Evolutionary conservation across 441 rosid genomes (phyloP), one percentile per base, ranked within the genome.

Genomic region (Gossypium davidsonii): DNA sequence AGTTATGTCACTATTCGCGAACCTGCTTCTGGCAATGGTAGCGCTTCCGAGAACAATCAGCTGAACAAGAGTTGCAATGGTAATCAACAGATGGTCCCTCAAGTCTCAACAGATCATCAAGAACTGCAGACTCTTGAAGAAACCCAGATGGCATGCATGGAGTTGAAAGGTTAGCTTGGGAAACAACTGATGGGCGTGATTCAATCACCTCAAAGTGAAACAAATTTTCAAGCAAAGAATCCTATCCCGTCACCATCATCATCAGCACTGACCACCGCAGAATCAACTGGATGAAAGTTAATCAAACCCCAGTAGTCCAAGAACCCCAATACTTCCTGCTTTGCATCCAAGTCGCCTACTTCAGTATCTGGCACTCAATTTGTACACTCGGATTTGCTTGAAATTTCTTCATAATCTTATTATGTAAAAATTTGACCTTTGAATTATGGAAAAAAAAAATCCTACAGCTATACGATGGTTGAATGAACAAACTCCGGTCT

Each of bases 1-100:
- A 67, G 57, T 31, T 72, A 79, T 5, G 70, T 61, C 80, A 80
- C 81, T 70, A 73, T 53, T 53, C 58, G 18, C 25, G 18, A 53
- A 95, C 99, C 98, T 95, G 93, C 82, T 86, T 94, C 74, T 90
- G 99, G 82, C 99, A 94, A 82, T 94, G 98, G 87, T 90, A 94
- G 72, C 97, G 99, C 78, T 90, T 95, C 81, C 96, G 88, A 66
- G 99, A 90, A 83, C 99, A 95, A 82, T 95, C 99, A 68, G 96
- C 91, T 23, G 99, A 91, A 80, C 98, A 92, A 75, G 92, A 92
- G 80, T 95, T 95, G 85, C 99, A 92, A 81, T 95, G 99, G 78
- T 92, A 95, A 79, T 91, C 99, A 68, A 90, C 98, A 52, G 88
- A 31, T 58, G 97, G 94, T 72, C 89, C 97, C 82, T 92, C 97